Conservation (phyloP, 2,329 filamentous ascomycete species). For the Harringtonia aguacate region DNA sequence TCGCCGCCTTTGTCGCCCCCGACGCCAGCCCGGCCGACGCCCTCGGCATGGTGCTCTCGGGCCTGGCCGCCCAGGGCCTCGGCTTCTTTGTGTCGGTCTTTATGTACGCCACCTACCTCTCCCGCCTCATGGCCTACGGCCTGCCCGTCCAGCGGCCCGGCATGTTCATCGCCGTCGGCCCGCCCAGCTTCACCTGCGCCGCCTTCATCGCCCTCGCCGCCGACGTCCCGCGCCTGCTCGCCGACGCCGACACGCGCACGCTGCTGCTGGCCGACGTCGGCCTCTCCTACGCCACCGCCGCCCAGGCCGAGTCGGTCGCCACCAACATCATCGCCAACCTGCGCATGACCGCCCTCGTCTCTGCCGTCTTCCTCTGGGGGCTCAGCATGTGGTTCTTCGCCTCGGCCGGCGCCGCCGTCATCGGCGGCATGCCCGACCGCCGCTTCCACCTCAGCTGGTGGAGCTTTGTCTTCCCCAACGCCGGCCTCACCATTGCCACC, state of each 20-base stretch:
- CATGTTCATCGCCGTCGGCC: constrained; percentile 56
- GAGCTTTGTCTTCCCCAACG: constrained; percentile 57
- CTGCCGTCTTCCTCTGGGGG: constrained; percentile 53
- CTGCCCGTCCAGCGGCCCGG: constrained; percentile 46
- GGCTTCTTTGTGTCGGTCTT: constrained; percentile 47
- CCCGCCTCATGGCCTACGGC: constrained; percentile 43
- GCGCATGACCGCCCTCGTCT: constrained; percentile 21
- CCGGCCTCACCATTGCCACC: constrained; percentile 48
- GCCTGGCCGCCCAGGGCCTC: constrained; percentile 49
- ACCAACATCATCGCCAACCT: constrained; percentile 12
- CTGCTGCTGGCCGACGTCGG: constrained; percentile 24
- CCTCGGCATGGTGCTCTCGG: constrained; percentile 44
- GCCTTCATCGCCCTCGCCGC: constrained; percentile 21
- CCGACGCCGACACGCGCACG: neutral
- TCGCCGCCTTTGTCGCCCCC: constrained; percentile 40
- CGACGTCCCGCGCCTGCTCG: constrained; percentile 20
- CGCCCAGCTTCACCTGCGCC: constrained; percentile 35
- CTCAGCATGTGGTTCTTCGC: constrained; percentile 49
- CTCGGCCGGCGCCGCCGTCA: constrained; percentile 32
- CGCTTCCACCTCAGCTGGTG: constrained; percentile 42
- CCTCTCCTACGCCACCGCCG: neutral
- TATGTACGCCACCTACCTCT: constrained; percentile 50
- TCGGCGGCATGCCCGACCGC: constrained; percentile 21
- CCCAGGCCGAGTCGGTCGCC: too few relatives aligned
- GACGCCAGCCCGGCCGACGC: constrained; percentile 35